Evolutionary conservation across 345 rosid species (phyloP).

Genomic region (Brassica cretica): DNA sequence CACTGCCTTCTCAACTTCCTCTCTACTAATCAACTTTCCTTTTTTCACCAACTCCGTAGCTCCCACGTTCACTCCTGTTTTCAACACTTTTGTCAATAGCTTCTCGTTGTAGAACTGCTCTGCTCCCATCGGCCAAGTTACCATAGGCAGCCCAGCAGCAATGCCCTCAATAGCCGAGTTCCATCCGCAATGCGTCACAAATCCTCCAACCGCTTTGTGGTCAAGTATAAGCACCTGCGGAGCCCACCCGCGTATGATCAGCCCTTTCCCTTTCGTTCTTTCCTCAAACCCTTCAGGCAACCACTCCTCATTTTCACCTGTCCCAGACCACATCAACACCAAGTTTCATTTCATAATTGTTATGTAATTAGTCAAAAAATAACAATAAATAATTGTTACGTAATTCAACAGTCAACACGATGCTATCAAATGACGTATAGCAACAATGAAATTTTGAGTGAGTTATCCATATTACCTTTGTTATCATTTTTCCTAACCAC

Average conservation of each 20-base stretch:
- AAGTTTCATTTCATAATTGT: background rate
- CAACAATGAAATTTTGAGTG: background rate
- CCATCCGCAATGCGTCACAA: slow-evolving; percentile 65
- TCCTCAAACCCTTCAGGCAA: slow-evolving; percentile 46
- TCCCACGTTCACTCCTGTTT: slow-evolving; percentile 47
- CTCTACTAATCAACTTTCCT: slow-evolving; percentile 41
- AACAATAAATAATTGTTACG: background rate
- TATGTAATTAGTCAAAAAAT: no score
- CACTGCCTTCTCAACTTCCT: slow-evolving; percentile 42
- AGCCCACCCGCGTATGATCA: slow-evolving; percentile 62
- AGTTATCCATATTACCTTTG: slow-evolving; percentile 7
- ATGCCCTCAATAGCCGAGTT: slow-evolving; percentile 58
- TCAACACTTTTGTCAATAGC: slow-evolving; percentile 45
- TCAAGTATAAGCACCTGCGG: slow-evolving; percentile 63
- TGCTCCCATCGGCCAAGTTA: slow-evolving; percentile 47
- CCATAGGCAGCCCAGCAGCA: slow-evolving; percentile 54
- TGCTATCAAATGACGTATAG: background rate
- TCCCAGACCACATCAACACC: slow-evolving; percentile 23
- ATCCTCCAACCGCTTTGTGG: slow-evolving; percentile 54
- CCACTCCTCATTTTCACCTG: slow-evolving; percentile 42
- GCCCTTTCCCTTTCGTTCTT: slow-evolving; percentile 43
- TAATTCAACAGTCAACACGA: background rate
- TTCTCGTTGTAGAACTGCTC: slow-evolving; percentile 64
- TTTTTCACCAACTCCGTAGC: slow-evolving; percentile 32
- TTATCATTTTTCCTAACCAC: slow-evolving; percentile 37